phyloP scores from a whole-genome alignment of 345 rosid species.

The Erucastrum elatum region DNA sequence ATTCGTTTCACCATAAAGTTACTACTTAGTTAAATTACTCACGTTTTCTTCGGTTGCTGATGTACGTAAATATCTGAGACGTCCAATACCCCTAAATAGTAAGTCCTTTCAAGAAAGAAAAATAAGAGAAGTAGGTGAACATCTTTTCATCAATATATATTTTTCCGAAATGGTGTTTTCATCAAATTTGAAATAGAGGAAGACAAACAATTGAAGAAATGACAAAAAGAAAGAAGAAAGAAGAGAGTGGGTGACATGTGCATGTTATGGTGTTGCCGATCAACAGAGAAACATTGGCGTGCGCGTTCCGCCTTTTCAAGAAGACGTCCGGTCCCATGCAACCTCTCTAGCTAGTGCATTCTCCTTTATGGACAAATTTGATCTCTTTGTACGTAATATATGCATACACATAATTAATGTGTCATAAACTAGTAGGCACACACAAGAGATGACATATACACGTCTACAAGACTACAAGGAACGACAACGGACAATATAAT shows the following conservation, averaged over 20 bases:
- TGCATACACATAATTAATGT: not conserved
- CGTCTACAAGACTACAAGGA: not conserved
- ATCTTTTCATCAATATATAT: not conserved
- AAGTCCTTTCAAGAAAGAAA: not conserved
- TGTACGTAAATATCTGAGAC: not conserved
- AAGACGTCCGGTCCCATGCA: slow-evolving; percentile 35
- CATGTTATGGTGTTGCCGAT: slow-evolving; percentile 34
- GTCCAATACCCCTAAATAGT: not conserved
- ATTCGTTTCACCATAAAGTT: too few species aligned
- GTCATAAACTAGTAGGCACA: not conserved
- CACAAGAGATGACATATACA: not conserved
- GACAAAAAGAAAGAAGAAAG: slow-evolving; percentile 12
- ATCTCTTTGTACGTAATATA: not conserved
- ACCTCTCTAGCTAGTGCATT: not conserved
- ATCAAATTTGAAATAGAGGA: not conserved
- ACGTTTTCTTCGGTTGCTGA: not conserved
- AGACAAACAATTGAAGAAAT: not conserved
- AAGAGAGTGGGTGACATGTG: slow-evolving; percentile 31
- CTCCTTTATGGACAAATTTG: not conserved
- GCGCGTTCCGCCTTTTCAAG: slow-evolving; percentile 27
- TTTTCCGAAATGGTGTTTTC: not conserved
- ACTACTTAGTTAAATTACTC: not conserved
- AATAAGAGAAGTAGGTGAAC: not conserved
- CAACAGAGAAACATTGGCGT: slow-evolving; percentile 28
- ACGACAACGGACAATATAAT: not conserved